These are phyloP conservation scores for Akanthomyces lecanii DNA, from an alignment of 2,329 filamentous ascomycete genomes.

Conservation along the genomic window DNA sequence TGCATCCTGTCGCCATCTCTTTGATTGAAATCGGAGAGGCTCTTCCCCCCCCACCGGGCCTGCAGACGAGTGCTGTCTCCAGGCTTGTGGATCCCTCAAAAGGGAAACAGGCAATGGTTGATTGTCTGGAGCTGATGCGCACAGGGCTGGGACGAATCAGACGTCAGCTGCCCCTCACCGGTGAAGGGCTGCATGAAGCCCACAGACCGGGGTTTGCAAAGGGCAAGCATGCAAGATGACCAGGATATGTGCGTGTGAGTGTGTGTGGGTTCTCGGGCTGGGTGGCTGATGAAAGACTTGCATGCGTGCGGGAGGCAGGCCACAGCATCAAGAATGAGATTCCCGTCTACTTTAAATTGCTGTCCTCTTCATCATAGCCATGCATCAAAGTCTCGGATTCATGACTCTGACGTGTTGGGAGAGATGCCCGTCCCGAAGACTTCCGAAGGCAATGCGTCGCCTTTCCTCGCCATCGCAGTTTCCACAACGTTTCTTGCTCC, in stretches of 20 bases:
- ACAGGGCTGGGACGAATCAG: constrained; percentile 4
- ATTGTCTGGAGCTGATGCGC: constrained; percentile 26
- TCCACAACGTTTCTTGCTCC: no score
- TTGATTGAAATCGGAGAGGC: no score
- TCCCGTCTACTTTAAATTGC: neutral
- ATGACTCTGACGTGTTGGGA: no score
- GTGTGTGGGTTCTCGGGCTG: neutral
- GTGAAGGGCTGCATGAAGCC: constrained; percentile 14
- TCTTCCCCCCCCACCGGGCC: no score
- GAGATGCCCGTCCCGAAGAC: no score
- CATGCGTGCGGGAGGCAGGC: neutral
- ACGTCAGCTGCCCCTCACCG: constrained; percentile 4
- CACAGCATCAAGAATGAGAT: neutral
- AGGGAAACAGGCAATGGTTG: neutral
- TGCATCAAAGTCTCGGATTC: neutral
- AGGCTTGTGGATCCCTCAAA: no score
- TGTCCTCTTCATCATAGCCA: neutral
- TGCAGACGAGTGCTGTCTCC: no score
- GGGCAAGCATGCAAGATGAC: neutral
- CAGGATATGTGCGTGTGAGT: neutral
- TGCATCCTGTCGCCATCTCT: no score
- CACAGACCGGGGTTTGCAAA: no score
- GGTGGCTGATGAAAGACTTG: neutral
- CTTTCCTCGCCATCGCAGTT: no score
- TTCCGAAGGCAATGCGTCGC: no score